Base-by-base conservation (phyloP, 2,329 filamentous ascomycete species). In the Claviceps arundinis region DNA sequence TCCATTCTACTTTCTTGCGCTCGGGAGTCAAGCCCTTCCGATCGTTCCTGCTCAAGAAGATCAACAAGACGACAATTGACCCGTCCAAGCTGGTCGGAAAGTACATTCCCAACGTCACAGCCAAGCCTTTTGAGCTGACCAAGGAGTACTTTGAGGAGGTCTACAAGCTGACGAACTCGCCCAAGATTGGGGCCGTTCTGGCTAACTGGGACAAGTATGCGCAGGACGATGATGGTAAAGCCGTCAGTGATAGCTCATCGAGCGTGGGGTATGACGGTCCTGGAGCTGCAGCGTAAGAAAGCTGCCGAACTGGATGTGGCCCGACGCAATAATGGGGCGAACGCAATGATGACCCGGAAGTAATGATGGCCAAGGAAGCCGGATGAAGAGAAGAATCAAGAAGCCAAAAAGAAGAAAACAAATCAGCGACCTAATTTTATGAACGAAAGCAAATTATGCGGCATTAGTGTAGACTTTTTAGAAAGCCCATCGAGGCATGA, bases 111-210 rank as follows among this genome's bases (percentile, higher is more conserved):
- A 98, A 98, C 71, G 94, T 98, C 59, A 98, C 93, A 52, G 93
- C 93, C 54, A 84, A 84, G 71, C 93, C 93, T 16, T 98, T 98
- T 67, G 89, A 89, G 68, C 76, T 98, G 59, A 95, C 89, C 52
- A 95, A 90, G 78, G 93, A 97, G 74, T 98, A 98, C 74, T 98
- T 98, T 71, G 91, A 98, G 78, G 93, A 97, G 65, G 94, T 98
- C 49, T 97, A 97, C 74, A 82, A 82, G 62, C 73, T 98, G 66
- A 98, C 93, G 51, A 96, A 94, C 73, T 82, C 79, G 54, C 80
- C 80, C 58, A 80, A 84, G 70, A 89, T 90, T 64, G 85, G 82
- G 44, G 79, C 85, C 54, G 84, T 90, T 56, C 68, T 96, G 67
- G 87, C 89, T 59, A 95, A 96, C 74, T 89, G 85, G 85, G 85